Evolutionary conservation across 2,329 filamentous ascomycete species (phyloP).

Genomic region (Talaromyces verruculosus): DNA sequence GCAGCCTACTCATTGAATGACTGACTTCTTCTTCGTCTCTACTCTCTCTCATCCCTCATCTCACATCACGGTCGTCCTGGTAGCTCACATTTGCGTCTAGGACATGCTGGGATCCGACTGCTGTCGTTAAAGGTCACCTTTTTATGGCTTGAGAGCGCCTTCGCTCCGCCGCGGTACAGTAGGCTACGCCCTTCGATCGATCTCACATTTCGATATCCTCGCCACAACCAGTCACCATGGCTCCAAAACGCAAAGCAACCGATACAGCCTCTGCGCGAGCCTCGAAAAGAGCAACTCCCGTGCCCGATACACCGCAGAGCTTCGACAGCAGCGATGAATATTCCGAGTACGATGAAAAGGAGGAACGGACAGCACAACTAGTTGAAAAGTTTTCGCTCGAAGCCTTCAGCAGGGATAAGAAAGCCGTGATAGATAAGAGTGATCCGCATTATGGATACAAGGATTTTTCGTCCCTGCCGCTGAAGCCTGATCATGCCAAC

Average conservation of each 20-base stretch:
- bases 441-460: conserved; percentile 62
- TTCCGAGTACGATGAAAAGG: conserved; percentile 53
- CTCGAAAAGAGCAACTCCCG: conserved; percentile 51
- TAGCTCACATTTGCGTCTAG: not conserved
- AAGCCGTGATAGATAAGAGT: conserved; percentile 39
- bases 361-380: conserved; percentile 50
- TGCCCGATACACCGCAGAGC: conserved; percentile 44
- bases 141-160: conserved; percentile 1
- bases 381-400: conserved; percentile 57
- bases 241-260: conserved; percentile 60
- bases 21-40: not conserved
- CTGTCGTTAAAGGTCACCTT: not conserved
- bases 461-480: conserved; percentile 77
- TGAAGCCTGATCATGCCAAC: conserved; percentile 87
- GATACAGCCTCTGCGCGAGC: conserved; percentile 44
- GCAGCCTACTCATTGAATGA: conserved; percentile 4
- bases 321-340: conserved; percentile 59
- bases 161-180: not conserved
- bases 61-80: not conserved
- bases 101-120: conserved; percentile 19
- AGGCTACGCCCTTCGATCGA: not conserved
- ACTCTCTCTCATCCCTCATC: conserved; percentile 7
- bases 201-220: not conserved
- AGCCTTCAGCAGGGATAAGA: conserved; percentile 50
- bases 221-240: conserved; percentile 51